phyloP scores from a whole-genome alignment of 345 rosid genomes.

The Moricandia moricandioides region DNA sequence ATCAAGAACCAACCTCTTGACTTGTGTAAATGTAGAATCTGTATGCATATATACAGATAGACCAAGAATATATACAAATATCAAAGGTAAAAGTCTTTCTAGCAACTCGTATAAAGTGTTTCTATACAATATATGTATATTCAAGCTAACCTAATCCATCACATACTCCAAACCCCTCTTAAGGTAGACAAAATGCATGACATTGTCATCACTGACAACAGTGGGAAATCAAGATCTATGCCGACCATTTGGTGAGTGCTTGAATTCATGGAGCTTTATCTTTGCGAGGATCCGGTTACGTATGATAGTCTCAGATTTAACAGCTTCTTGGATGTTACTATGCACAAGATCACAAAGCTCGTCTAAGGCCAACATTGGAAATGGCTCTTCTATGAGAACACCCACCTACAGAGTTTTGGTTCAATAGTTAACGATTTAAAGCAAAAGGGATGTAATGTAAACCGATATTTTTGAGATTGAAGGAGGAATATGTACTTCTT shows the following conservation, averaged over 20 bases:
- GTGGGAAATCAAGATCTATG: conserved; percentile 38
- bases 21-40: conserved; percentile 11
- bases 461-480: neutral
- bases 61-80: conserved; percentile 18
- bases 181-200: conserved; percentile 20
- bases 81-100: conserved; percentile 4
- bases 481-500: conserved; percentile 52
- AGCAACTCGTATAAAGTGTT: conserved; percentile 17
- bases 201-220: neutral
- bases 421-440: too few species aligned
- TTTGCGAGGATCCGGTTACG: conserved; percentile 48
- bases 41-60: conserved; percentile 26
- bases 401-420: conserved; percentile 61
- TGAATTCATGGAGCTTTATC: conserved; percentile 41
- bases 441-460: neutral
- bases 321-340: conserved; percentile 63
- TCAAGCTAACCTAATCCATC: conserved; percentile 29
- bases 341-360: conserved; percentile 62
- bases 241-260: conserved; percentile 67
- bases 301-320: conserved; percentile 53
- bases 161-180: neutral
- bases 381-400: conserved; percentile 93
- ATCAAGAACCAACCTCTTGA: neutral
- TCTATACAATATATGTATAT: conserved; percentile 28
- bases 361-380: conserved; percentile 83